Conservation (phyloP, 768 basidiomycete species). For the Hygrophorus russula region DNA sequence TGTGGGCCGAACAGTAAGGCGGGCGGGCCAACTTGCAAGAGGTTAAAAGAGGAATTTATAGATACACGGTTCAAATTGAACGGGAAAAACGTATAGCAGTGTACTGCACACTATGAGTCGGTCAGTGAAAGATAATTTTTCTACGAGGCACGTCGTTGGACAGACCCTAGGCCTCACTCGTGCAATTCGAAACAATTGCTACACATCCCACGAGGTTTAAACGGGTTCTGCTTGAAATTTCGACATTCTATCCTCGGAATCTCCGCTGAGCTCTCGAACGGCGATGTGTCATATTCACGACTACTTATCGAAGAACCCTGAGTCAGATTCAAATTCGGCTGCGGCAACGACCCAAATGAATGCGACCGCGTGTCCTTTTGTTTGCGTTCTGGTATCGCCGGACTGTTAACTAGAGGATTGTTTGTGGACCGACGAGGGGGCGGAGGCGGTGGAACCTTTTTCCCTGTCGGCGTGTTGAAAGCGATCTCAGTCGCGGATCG, state of each 20-base stretch:
- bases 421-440: slow-evolving; percentile 42
- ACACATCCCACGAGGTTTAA: slow-evolving; percentile 55
- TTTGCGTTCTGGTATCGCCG: slow-evolving; percentile 37
- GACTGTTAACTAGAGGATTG: slow-evolving; percentile 20
- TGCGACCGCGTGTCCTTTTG: slow-evolving; percentile 13
- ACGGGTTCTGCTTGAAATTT: slow-evolving; percentile 56
- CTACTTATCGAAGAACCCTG: slow-evolving; percentile 25
- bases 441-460: slow-evolving; percentile 52
- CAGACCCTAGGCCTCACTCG: slow-evolving; percentile 9
- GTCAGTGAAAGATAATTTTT: too few relatives aligned
- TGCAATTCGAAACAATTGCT: slow-evolving; percentile 56
- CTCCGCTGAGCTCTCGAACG: slow-evolving; percentile 56
- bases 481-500: too few relatives aligned
- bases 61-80: too few relatives aligned
- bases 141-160: too few relatives aligned
- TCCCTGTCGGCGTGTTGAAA: slow-evolving; percentile 10
- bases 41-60: too few relatives aligned
- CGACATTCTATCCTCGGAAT: slow-evolving; percentile 28
- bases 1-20: too few relatives aligned
- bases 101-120: too few relatives aligned
- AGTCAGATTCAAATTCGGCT: slow-evolving; percentile 9
- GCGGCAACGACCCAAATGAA: slow-evolving; percentile 10
- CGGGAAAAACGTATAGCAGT: too few relatives aligned
- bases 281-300: slow-evolving; percentile 36
- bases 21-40: too few relatives aligned